phyloP scores from a whole-genome alignment of 108 stramenopile species.

The Halocafeteria seosinensis region DNA sequence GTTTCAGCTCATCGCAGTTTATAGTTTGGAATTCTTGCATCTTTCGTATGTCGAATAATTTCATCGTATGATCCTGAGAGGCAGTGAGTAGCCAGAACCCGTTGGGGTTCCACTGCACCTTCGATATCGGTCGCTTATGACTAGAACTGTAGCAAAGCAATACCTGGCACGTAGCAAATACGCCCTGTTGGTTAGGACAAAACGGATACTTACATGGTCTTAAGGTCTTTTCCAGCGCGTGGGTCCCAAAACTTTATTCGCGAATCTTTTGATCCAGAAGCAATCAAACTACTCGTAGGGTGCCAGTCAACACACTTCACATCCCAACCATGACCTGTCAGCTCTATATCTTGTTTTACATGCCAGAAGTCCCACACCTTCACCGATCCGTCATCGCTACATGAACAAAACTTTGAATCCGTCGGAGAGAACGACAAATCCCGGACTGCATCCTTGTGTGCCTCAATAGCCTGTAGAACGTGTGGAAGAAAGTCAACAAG shows the following conservation, averaged over 20 bases:
- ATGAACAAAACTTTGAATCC: slow-evolving; percentile 76
- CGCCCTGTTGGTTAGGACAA: no score
- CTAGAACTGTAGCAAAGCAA: no score
- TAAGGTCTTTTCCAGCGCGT: slow-evolving; percentile 54
- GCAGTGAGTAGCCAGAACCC: slow-evolving; percentile 83
- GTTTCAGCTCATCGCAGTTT: slow-evolving; percentile 50
- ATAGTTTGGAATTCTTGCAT: slow-evolving; percentile 64
- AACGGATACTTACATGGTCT: no score
- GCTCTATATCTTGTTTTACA: slow-evolving; percentile 45
- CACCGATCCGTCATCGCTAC: slow-evolving; percentile 79
- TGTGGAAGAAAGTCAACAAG: no score
- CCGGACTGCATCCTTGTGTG: slow-evolving; percentile 69
- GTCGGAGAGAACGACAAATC: slow-evolving; percentile 69
- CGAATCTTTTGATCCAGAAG: slow-evolving; percentile 70
- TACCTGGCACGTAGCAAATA: no score
- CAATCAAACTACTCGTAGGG: slow-evolving; percentile 64
- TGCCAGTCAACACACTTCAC: slow-evolving; percentile 80
- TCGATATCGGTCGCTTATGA: slow-evolving; percentile 79
- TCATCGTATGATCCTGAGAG: slow-evolving; percentile 69
- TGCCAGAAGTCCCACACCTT: slow-evolving; percentile 77
- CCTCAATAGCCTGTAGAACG: no score
- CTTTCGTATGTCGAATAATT: slow-evolving; percentile 78
- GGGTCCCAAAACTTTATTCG: slow-evolving; percentile 87
- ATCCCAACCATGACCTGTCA: slow-evolving; percentile 89
- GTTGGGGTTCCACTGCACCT: slow-evolving; percentile 80